Evolutionary conservation across 2,329 filamentous ascomycete genomes (phyloP), one percentile per base, ranked within the genome.

Genomic region (Ceratocystis albifundus): DNA sequence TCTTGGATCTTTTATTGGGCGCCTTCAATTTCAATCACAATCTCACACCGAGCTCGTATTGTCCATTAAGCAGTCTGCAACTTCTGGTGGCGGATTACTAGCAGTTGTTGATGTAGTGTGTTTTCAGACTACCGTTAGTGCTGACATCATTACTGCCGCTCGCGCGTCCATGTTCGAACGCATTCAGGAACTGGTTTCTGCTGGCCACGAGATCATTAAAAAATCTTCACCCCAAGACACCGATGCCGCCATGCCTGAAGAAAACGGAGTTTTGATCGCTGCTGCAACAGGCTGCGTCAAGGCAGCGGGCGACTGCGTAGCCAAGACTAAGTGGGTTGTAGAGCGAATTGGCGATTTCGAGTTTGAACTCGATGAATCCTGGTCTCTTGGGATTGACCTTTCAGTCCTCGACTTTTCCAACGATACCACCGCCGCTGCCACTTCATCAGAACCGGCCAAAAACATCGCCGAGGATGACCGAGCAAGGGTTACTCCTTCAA

Each of bases 261-360:
- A 93, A 72, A 90, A 90, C 70, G 86, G 84, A 70, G 82, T 86
- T 32, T 80, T 96, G 50, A 82, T 94, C 41, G 80, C 83, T 68
- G 89, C 90, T 22, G 91, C 91, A 7, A 96, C 91, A 5, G 86
- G 84, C 68, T 96, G 92, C 73, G 92, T 99, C 30, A 87, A 90
- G 70, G 88, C 90, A 25, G 91, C 92, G 57, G 93, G 93, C 50
- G 91, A 96, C 71, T 96, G 93, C 74, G 88, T 96, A 22, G 87
- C 88, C 5, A 93, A 92, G 76, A 88, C 92, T 10, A 90, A 90
- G 71, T 82, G 84, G 73, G 85, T 95, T 57, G 88, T 99, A 67
- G 91, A 96, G 75, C 83, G 88, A 68, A 90, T 94, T 69, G 91
- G 92, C 22, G 92, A 96, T 74, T 96, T 96, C 70, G 91, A 96